Evolutionary conservation across 2,329 filamentous ascomycete genomes (phyloP).

Genomic region (Colletotrichum liaoningense): DNA sequence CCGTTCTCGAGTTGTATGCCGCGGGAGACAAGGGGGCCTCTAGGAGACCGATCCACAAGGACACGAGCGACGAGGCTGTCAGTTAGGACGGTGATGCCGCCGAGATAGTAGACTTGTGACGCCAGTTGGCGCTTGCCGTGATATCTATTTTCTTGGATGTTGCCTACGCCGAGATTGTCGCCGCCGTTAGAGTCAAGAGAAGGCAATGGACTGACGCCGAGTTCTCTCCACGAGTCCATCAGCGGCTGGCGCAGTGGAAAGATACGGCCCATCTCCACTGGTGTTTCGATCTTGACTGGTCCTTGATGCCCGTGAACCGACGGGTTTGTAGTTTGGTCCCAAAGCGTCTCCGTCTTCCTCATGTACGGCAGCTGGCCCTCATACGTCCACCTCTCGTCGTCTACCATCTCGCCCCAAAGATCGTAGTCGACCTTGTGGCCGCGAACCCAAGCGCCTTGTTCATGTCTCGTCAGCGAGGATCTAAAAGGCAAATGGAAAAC

Average conservation of each 20-base stretch:
- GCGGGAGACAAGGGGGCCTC: conserved; percentile 27
- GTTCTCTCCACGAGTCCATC: conserved; percentile 52
- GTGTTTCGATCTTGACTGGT: conserved; percentile 47
- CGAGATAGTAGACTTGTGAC: conserved; percentile 39
- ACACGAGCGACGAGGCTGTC: conserved; percentile 40
- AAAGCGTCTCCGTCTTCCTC: conserved; percentile 49
- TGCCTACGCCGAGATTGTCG: conserved; percentile 46
- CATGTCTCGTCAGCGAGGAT: too few relatives aligned
- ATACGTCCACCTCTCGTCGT: conserved; percentile 57
- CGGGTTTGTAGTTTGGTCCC: conserved; percentile 41
- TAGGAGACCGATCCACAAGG: conserved; percentile 5
- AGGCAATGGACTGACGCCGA: conserved; percentile 45
- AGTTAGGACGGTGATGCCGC: conserved; percentile 40
- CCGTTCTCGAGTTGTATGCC: conserved; percentile 45
- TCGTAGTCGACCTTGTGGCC: conserved; percentile 58
- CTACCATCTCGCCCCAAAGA: conserved; percentile 49
- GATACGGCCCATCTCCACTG: conserved; percentile 44
- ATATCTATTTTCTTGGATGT: conserved; percentile 43
- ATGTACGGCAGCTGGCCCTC: conserved; percentile 59
- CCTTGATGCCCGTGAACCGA: conserved; percentile 52
- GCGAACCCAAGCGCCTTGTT: conserved; percentile 51
- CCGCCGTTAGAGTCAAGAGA: conserved; percentile 43
- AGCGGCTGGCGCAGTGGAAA: conserved; percentile 52
- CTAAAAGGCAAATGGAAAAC: too few relatives aligned
- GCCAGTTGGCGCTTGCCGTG: conserved; percentile 41